A percentile compares a stretch with the other conserved stretches of the same genome.
Conservation (phyloP, 352 stramenopile species). For the Saprolegnia diclina region DNA sequence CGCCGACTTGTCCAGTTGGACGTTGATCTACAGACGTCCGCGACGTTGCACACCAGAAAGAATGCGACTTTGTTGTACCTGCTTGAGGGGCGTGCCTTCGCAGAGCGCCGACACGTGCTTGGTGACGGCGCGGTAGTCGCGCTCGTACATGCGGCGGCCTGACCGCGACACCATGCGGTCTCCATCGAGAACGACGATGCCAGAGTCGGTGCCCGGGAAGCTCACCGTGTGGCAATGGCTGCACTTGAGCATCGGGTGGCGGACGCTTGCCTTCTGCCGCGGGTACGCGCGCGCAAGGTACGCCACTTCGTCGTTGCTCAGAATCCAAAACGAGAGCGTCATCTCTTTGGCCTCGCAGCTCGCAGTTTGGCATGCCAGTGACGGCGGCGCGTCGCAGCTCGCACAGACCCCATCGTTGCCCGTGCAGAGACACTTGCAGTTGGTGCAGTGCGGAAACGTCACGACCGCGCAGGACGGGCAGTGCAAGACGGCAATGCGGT, state of each 20-base stretch:
- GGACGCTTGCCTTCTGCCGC: conserved; percentile 34
- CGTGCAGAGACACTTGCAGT: conserved; percentile 48
- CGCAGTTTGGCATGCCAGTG: neutral
- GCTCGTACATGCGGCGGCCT: conserved; percentile 68
- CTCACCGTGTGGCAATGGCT: conserved; percentile 70
- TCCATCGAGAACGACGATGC: conserved; percentile 62
- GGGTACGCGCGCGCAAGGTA: conserved; percentile 66
- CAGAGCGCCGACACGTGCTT: conserved; percentile 71
- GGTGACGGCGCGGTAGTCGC: conserved; percentile 70
- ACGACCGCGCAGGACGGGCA: conserved; percentile 47
- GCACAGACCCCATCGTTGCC: conserved; percentile 31
- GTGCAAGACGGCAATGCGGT: conserved; percentile 60
- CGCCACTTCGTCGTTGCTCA: conserved; percentile 59
- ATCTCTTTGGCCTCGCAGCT: neutral
- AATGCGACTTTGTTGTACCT: conserved; percentile 28
- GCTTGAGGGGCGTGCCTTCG: conserved; percentile 57
- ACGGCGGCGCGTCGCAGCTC: neutral
- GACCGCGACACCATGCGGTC: conserved; percentile 62
- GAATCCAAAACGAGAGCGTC: conserved; percentile 50
- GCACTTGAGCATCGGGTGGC: conserved; percentile 65
- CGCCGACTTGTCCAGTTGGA: conserved; percentile 35
- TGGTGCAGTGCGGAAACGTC: conserved; percentile 42
- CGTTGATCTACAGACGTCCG: too few relatives aligned
- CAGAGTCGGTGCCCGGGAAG: conserved; percentile 67
- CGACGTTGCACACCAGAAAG: neutral